Conservation (phyloP, 192 early-diverging fungal species). For the Spizellomyces sp. region DNA sequence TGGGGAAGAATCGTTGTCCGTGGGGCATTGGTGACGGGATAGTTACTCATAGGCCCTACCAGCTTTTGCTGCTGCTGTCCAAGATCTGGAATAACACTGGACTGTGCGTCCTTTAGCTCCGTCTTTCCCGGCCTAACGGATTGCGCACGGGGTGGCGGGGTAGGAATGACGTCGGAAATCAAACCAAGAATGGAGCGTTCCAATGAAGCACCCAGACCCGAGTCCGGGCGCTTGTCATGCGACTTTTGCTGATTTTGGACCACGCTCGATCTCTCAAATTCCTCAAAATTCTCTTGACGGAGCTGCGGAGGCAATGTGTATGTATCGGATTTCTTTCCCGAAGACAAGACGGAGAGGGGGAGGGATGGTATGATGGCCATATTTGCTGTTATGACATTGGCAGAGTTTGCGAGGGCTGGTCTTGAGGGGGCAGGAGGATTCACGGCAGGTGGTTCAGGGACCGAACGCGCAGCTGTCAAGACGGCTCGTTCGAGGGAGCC, state of each 20-base stretch:
- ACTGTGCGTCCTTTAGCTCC: background rate
- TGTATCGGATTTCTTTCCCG: background rate
- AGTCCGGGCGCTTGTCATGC: background rate
- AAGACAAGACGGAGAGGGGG: background rate
- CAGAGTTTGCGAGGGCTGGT: background rate
- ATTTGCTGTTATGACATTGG: background rate
- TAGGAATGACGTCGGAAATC: background rate
- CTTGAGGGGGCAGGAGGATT: no score
- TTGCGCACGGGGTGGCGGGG: background rate
- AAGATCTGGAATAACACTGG: background rate
- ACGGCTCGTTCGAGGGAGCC: no score
- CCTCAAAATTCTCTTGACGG: background rate
- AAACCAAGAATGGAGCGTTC: background rate
- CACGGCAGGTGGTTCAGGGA: no score
- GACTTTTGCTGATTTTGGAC: background rate
- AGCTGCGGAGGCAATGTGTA: background rate
- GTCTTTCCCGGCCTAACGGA: no score
- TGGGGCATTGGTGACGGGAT: background rate
- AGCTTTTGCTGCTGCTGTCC: background rate
- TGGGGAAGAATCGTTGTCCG: no score
- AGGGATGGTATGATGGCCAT: background rate
- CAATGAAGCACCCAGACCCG: background rate
- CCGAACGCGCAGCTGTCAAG: no score
- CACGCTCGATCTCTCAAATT: background rate
- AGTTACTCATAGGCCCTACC: background rate